A percentile compares a stretch with the other conserved stretches of the same genome.
Evolutionary conservation across 1,139 yeast species (phyloP).

Genomic region (Candida freyschussii): DNA sequence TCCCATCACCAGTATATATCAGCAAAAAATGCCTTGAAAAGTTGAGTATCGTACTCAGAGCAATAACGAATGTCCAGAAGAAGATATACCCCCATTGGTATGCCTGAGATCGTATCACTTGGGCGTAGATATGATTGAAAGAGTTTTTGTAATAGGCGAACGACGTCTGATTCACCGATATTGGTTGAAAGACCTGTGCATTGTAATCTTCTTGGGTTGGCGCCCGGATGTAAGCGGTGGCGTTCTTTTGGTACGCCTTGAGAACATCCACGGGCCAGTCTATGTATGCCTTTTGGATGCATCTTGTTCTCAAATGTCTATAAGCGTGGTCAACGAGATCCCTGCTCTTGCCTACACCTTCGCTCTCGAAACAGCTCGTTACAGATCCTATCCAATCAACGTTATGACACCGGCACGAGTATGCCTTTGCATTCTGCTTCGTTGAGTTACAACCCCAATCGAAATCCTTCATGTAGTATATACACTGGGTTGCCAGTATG

Average conservation of each 20-base stretch:
- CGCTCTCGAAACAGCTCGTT: constrained; percentile 32
- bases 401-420: constrained; percentile 35
- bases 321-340: constrained; percentile 32
- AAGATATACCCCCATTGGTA: constrained; percentile 39
- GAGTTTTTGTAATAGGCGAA: constrained; percentile 30
- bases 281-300: constrained; percentile 29
- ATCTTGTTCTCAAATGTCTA: constrained; percentile 32
- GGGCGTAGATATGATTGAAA: constrained; percentile 30
- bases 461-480: constrained; percentile 32
- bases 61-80: constrained; percentile 34
- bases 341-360: constrained; percentile 23
- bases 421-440: constrained; percentile 29
- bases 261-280: constrained; percentile 31
- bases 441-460: constrained; percentile 38
- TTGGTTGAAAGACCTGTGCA: constrained; percentile 26
- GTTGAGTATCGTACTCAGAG: constrained; percentile 28
- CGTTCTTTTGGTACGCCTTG: constrained; percentile 29
- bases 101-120: constrained; percentile 33
- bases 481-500: constrained; percentile 36
- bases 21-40: constrained; percentile 19
- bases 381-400: constrained; percentile 37
- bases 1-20: constrained; percentile 11
- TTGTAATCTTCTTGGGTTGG: constrained; percentile 21
- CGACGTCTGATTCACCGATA: constrained; percentile 28
- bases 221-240: constrained; percentile 28